phyloP scores from a whole-genome alignment of 2,329 filamentous ascomycete species.

The Xylariaceae sp. region DNA sequence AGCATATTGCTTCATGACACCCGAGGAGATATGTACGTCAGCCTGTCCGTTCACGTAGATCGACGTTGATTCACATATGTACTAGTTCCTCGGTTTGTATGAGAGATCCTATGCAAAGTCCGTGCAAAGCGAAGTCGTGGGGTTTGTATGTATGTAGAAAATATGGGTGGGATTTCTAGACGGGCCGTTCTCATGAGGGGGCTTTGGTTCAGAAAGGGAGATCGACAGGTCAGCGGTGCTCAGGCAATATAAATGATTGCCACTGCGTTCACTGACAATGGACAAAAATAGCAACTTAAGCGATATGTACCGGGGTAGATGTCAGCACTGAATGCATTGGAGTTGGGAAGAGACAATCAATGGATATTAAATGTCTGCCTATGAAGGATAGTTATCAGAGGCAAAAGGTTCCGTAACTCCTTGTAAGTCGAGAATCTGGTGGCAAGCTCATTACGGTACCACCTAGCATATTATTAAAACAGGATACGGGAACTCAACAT shows the following conservation, averaged over 20 bases:
- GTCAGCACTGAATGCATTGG: neutral
- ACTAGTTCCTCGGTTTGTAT: too few species aligned
- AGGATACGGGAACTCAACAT: slow-evolving; percentile 19
- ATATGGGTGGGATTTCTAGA: too few species aligned
- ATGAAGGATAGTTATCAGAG: slow-evolving; percentile 18
- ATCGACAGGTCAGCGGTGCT: slow-evolving; percentile 9
- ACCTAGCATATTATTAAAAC: slow-evolving; percentile 8
- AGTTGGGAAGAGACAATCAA: neutral
- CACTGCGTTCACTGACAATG: slow-evolving; percentile 10
- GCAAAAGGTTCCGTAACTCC: slow-evolving; percentile 1
- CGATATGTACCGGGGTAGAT: neutral
- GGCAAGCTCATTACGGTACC: slow-evolving; percentile 8
- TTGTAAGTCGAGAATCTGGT: neutral
- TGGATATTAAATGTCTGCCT: slow-evolving; percentile 3
- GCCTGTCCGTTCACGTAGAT: too few species aligned
- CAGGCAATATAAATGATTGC: slow-evolving; percentile 21
- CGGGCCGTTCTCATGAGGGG: too few species aligned
- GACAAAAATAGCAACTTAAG: slow-evolving; percentile 19
- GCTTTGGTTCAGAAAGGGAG: slow-evolving; percentile 3
- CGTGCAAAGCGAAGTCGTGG: too few species aligned
- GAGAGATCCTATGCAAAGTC: too few species aligned
- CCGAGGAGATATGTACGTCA: too few species aligned
- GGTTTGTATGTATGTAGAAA: too few species aligned
- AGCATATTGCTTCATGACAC: too few species aligned
- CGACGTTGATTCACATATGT: too few species aligned